Base-by-base conservation (phyloP, 805 yeast genomes). In the Kluyveromyces aestuarii region DNA sequence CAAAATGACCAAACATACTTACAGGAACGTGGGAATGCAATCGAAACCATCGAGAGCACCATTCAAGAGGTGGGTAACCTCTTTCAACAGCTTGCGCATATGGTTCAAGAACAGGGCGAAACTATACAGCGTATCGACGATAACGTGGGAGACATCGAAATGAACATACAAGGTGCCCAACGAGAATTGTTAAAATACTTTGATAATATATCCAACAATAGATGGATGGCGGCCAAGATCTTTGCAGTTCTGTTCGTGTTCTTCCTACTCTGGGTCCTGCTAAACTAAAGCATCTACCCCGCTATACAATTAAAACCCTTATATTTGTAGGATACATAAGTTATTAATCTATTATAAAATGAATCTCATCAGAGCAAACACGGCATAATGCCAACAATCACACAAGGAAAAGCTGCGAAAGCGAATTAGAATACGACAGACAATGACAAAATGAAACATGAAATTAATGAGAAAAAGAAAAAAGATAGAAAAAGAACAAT, bases 81-180 rank as follows among this genome's bases (percentile, higher is more conserved):
- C 51, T 93, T 93, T 70, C 91, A 87, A 59, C 99, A 93, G 67
- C 74, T 93, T 58, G 96, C 98, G 6, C 84, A 95, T 1, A 91
- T 93, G 98, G 97, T 93, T 8, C 89, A 87, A 52, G 98, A 93
- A 66, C 99, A 93, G 68, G 91, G 98, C 39, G 99, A 93, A 59
- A 86, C 85, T 14, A 91, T 93, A 49, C 98, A 91, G 66, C 74
- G 98, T 61, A 93, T 93, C 54, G 99, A 93, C 68, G 87, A 82
- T 48, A 90, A 93, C 62, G 95, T 95, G 7, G 96, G 90, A 57
- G 98, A 93, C 60, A 88, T 91, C 47, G 81, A 87, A 58, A 64
- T 91, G 62, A 93, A 90, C 64, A 90, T 93, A 14, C 71, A 77
- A 27, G 98, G 98, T 1, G 99, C 99, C 0, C 98, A 93, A 64